Evolutionary conservation across 2,329 filamentous ascomycete species (phyloP).

Genomic region (Akanthomyces dipterigenus): DNA sequence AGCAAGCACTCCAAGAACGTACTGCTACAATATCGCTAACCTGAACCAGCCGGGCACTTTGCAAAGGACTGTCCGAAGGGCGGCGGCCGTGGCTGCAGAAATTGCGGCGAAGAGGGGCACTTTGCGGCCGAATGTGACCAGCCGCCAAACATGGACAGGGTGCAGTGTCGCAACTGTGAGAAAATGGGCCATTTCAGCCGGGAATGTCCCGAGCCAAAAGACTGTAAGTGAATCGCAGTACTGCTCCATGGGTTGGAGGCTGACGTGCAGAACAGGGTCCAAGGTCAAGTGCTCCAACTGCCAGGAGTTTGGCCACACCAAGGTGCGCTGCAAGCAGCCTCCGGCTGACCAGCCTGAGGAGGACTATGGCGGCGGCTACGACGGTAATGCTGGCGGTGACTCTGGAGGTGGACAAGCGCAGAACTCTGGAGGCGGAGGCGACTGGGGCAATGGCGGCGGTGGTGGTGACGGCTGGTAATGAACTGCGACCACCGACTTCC

Average conservation of each 20-base stretch:
- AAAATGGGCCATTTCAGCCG: conserved; percentile 54
- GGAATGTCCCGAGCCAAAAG: conserved; percentile 53
- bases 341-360: conserved; percentile 14
- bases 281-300: conserved; percentile 34
- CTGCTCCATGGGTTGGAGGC: neutral
- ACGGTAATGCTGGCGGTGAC: neutral
- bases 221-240: conserved; percentile 25
- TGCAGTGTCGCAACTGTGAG: conserved; percentile 56
- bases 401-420: neutral
- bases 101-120: conserved; percentile 60
- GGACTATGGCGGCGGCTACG: conserved; percentile 2
- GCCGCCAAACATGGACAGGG: conserved; percentile 34
- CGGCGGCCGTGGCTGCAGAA: conserved; percentile 48
- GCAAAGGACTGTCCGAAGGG: conserved; percentile 58
- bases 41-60: conserved; percentile 49
- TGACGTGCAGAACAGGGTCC: conserved; percentile 27
- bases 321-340: conserved; percentile 30
- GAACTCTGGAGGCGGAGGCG: neutral
- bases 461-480: neutral
- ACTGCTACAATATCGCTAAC: conserved; percentile 1
- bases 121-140: conserved; percentile 44
- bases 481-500: neutral
- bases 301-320: conserved; percentile 32
- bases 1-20: conserved; percentile 19
- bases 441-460: neutral